Percentiles rank a stretch among this genome's conserved stretches.
Conservation (phyloP, 2,329 filamentous ascomycete genomes). For the Shiraia bambusicola region DNA sequence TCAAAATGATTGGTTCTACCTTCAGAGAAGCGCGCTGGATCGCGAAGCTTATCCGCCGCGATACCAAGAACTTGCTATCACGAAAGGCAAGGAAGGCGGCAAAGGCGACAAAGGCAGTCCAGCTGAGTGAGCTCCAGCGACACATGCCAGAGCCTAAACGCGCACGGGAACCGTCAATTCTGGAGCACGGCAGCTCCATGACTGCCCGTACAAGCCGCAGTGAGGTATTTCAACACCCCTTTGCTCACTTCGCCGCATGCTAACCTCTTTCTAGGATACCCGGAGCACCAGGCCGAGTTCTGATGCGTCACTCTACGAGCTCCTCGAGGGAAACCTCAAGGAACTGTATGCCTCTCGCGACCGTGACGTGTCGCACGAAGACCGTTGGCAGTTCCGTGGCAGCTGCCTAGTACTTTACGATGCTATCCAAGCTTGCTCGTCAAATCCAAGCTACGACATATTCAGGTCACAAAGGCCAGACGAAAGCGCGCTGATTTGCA, state of each 20-base stretch:
- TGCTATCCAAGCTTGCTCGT: slow-evolving; percentile 15
- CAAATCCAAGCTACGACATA: slow-evolving; percentile 16
- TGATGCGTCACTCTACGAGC: slow-evolving; percentile 8
- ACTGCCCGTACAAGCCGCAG: slow-evolving; percentile 1
- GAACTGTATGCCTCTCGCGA: slow-evolving; percentile 8
- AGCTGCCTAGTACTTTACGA: slow-evolving; percentile 20
- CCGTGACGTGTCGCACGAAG: slow-evolving; percentile 7
- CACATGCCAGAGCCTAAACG: neutral
- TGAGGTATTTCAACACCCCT: neutral
- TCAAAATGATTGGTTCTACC: neutral
- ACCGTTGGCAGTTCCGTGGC: slow-evolving; percentile 22
- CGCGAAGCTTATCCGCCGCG: slow-evolving; percentile 20
- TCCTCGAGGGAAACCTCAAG: slow-evolving; percentile 13
- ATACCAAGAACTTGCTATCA: slow-evolving; percentile 14
- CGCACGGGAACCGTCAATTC: neutral
- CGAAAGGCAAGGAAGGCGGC: slow-evolving; percentile 1
- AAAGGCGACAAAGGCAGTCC: neutral
- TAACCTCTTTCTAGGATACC: neutral
- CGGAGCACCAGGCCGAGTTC: neutral
- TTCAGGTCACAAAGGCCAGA: slow-evolving; percentile 1
- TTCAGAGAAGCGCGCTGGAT: slow-evolving; percentile 7
- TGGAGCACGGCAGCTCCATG: neutral
- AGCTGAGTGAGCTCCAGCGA: neutral
- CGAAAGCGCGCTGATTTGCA: slow-evolving; percentile 10
- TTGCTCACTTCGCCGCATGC: neutral